Evolutionary conservation across 2,329 filamentous ascomycete genomes (phyloP).

Genomic region (Beauveria sp.): DNA sequence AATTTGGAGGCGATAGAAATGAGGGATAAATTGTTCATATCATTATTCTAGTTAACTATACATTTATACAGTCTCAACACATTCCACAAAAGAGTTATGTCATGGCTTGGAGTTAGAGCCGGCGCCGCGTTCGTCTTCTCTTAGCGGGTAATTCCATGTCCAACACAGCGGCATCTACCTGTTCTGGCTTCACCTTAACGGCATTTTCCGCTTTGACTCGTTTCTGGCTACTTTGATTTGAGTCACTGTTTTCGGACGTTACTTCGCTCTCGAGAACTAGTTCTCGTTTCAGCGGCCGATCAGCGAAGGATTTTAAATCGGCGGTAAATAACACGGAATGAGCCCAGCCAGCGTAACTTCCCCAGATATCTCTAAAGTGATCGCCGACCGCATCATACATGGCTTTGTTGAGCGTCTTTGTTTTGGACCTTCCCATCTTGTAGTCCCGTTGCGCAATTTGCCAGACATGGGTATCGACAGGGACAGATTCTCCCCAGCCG

Average conservation of each 20-base stretch:
- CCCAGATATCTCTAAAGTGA: conserved; percentile 85
- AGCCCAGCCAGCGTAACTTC: conserved; percentile 90
- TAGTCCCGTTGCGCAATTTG: conserved; percentile 97
- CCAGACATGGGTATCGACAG: conserved; percentile 97
- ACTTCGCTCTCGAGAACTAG: neutral
- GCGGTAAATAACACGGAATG: conserved; percentile 96
- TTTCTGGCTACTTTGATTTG: conserved; percentile 17
- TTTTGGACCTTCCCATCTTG: conserved; percentile 79
- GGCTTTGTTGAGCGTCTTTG: conserved; percentile 75
- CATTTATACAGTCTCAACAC: neutral
- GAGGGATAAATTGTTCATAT: neutral
- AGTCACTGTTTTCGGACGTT: neutral
- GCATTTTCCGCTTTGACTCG: conserved; percentile 14
- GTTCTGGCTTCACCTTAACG: neutral
- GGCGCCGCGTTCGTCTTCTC: conserved; percentile 5
- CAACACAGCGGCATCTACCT: neutral
- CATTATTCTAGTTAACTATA: neutral
- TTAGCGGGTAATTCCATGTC: conserved; percentile 14
- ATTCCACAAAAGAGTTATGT: neutral
- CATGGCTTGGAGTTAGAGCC: neutral
- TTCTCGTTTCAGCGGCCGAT: conserved; percentile 31
- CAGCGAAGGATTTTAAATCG: conserved; percentile 77
- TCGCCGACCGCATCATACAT: conserved; percentile 88
- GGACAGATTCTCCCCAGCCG: conserved; percentile 91
- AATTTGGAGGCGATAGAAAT: neutral